Base-by-base conservation (phyloP, 2,329 filamentous ascomycete genomes). In the Aspergillus transmontanensis region DNA sequence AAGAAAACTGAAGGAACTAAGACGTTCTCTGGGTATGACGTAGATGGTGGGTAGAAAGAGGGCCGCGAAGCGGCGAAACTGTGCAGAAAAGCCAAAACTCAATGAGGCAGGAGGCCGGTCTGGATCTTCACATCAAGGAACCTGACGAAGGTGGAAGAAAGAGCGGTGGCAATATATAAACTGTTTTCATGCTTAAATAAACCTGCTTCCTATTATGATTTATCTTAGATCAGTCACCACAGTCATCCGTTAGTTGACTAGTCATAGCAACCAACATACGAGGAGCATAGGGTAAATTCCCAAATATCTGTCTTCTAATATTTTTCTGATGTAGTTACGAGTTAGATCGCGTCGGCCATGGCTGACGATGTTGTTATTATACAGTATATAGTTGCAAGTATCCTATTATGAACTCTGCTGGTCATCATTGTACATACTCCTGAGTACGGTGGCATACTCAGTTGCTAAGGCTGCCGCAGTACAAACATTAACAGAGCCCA, bases 21-120 rank as follows among this genome's bases (percentile, higher is more conserved):
- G 71, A 72, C 69, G 68, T 69, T 71, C 67, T 69, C 65, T 71
- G 71, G 71, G 60, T 69, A 70, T 71, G 69, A 70, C 69, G 69
- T 70, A 71, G 69, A 63, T 58, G 61, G 60, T 59, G 56, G 66
- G 57, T 56, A 45, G 61, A 50, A 61, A 62, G 39, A 64, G 57
- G 43, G 36, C 32, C 50, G 30, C 45, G 45, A 60, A 57, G 57
- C 60, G 67, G 66, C 41, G 30, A 66, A 64, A 63, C 55, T 60
- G 54, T 67, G 64, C 64, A 62, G 62, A 61, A 62, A 43, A 41
- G 48, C 45, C 62, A 34, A 39, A 50, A 48, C 45, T 45, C 53
- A 23, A 39, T 57, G 59, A 63, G 34, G 50, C 60, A 54, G 56
- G 61, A 55, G 59, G 45, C 45, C 59, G 65, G 65, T 68, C 66